A percentile compares a stretch with the other conserved stretches of the same genome.
These are phyloP conservation scores for Papiliotrema flavescens DNA, from an alignment of 1,284 basidiomycete genomes.

Conservation along the genomic window DNA sequence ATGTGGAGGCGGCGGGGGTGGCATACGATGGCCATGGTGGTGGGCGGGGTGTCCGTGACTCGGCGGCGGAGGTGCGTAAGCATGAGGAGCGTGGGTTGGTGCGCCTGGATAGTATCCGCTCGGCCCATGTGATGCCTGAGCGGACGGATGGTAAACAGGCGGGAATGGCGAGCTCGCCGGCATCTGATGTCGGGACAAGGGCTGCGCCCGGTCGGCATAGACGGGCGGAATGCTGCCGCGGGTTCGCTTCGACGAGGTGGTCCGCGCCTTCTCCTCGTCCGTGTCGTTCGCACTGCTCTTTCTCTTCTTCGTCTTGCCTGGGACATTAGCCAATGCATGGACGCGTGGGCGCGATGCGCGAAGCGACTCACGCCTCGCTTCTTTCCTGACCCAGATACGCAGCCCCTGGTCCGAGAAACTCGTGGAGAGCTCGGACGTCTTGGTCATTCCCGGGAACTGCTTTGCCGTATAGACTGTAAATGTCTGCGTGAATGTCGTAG, in stretches of 20 bases:
- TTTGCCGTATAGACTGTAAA: conserved; percentile 73
- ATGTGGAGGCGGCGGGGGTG: not conserved
- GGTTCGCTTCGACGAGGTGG: conserved; percentile 10
- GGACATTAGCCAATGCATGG: not conserved
- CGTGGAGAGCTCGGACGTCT: conserved; percentile 81
- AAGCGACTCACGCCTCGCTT: conserved; percentile 50
- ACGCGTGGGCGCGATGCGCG: not conserved
- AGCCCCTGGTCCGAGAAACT: conserved; percentile 87
- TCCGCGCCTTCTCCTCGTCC: conserved; percentile 13
- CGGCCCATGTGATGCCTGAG: not conserved
- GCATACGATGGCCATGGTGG: conserved; percentile 4
- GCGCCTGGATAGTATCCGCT: too few species aligned
- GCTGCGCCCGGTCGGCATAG: not conserved
- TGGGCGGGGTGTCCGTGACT: conserved; percentile 2
- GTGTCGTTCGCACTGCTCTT: conserved; percentile 17
- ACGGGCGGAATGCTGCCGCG: conserved; percentile 2
- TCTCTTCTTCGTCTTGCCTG: conserved; percentile 13
- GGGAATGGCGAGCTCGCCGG: not conserved
- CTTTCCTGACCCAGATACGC: conserved; percentile 86
- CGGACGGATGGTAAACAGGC: not conserved
- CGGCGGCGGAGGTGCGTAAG: conserved; percentile 1
- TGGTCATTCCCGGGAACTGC: conserved; percentile 88
- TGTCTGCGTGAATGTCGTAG: conserved; percentile 79
- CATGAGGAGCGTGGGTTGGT: not conserved
- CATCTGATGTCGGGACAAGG: not conserved